These are phyloP conservation scores for Rhizomucor miehei DNA, from an alignment of 371 early-diverging fungal species.

Conservation along the genomic window DNA sequence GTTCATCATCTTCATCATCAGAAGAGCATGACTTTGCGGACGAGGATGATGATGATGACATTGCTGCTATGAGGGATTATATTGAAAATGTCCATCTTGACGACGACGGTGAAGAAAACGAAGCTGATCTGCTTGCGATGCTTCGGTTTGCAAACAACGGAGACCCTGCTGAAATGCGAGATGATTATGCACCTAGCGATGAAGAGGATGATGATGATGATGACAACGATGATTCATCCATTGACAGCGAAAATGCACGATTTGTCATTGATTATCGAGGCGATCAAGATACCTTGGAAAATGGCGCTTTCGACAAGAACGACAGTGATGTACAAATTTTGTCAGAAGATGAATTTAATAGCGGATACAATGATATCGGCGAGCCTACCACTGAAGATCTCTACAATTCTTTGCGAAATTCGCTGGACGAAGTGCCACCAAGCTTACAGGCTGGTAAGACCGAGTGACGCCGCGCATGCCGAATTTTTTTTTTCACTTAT, in stretches of 20 bases:
- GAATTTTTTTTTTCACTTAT: too few relatives aligned
- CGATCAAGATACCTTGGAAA: background rate
- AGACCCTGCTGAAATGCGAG: too few relatives aligned
- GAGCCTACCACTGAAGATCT: slow-evolving; percentile 4
- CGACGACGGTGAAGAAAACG: slow-evolving; percentile 1
- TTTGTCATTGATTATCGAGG: slow-evolving; percentile 3
- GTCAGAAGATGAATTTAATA: slow-evolving; percentile 8
- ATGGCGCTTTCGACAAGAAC: slow-evolving; percentile 9
- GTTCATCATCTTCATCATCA: slow-evolving; percentile 1
- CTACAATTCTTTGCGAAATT: slow-evolving; percentile 6
- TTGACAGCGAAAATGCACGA: background rate
- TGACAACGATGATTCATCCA: slow-evolving; percentile 11
- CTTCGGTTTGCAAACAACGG: slow-evolving; percentile 6
- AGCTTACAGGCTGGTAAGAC: slow-evolving; percentile 27
- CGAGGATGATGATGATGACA: slow-evolving; percentile 27
- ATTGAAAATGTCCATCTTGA: slow-evolving; percentile 29
- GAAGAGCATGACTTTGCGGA: slow-evolving; percentile 16
- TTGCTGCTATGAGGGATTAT: slow-evolving; percentile 36
- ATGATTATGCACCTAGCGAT: background rate
- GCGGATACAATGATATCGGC: slow-evolving; percentile 8
- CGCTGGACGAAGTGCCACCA: slow-evolving; percentile 18
- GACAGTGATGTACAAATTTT: slow-evolving; percentile 3
- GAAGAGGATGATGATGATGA: slow-evolving; percentile 6
- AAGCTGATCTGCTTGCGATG: slow-evolving; percentile 8
- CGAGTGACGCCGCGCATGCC: slow-evolving; percentile 12